phyloP scores from a whole-genome alignment of 805 yeast genomes.

The Starmera dryadoides region DNA sequence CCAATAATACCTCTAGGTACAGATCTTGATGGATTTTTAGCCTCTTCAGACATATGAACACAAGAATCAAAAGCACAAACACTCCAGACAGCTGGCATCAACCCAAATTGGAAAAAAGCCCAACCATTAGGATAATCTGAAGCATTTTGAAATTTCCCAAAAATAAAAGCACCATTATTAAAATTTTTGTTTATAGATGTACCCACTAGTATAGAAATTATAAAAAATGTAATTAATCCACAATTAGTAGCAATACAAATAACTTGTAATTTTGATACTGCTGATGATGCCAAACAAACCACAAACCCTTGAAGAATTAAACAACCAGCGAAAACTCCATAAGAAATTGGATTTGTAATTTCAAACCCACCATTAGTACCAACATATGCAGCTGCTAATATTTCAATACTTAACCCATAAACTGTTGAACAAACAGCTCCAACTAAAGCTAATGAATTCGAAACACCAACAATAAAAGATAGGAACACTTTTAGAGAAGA shows the following conservation, averaged over 20 bases:
- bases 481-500: conserved; percentile 37
- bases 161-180: conserved; percentile 46
- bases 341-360: conserved; percentile 42
- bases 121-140: conserved; percentile 56
- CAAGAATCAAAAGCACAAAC: conserved; percentile 69
- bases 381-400: conserved; percentile 47
- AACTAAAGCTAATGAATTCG: conserved; percentile 55
- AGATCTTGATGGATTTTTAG: conserved; percentile 50
- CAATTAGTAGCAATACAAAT: conserved; percentile 46
- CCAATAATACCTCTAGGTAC: conserved; percentile 61
- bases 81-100: conserved; percentile 70
- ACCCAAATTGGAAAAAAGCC: conserved; percentile 41
- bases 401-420: conserved; percentile 54
- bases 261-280: conserved; percentile 48
- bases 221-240: conserved; percentile 40
- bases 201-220: conserved; percentile 60
- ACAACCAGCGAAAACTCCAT: conserved; percentile 58
- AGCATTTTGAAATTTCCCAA: conserved; percentile 42
- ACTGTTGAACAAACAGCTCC: conserved; percentile 58
- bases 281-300: conserved; percentile 46
- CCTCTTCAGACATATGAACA: conserved; percentile 70
- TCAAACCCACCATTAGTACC: conserved; percentile 42
- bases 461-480: conserved; percentile 54
- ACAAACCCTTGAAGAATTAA: conserved; percentile 39
- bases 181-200: conserved; percentile 31